Percentiles rank a stretch among this genome's conserved stretches.
Evolutionary conservation across 768 basidiomycete species (phyloP).

Genomic region (Crucibulum laeve): DNA sequence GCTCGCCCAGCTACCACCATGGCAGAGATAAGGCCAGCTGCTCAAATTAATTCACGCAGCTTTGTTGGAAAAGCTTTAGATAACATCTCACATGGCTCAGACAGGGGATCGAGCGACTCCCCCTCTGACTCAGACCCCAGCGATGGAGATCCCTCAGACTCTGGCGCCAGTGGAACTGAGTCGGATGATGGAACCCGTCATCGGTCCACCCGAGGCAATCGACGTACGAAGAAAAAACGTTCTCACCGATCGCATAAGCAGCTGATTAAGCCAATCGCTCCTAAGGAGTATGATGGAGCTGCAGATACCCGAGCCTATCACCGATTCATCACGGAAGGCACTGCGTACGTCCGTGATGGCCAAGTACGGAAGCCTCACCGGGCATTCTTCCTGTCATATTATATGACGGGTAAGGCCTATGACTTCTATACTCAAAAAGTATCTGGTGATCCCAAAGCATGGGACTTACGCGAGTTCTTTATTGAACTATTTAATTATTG

Average conservation of each 20-base stretch:
- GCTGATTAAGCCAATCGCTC: not conserved
- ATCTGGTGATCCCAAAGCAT: slow-evolving; percentile 14
- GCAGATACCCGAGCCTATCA: not conserved
- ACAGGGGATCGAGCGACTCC: not conserved
- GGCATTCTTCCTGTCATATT: slow-evolving; percentile 11
- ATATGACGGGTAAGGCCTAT: slow-evolving; percentile 22
- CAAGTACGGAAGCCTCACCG: not conserved
- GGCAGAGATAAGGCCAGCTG: slow-evolving; percentile 1
- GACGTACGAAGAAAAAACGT: not conserved
- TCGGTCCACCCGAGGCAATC: not conserved
- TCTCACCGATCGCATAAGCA: not conserved
- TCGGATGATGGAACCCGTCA: not conserved
- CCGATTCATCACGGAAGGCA: not conserved
- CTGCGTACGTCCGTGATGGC: not conserved
- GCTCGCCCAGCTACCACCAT: not conserved
- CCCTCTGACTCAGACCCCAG: slow-evolving; percentile 3
- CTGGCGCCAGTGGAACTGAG: not conserved
- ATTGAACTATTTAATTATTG: slow-evolving; percentile 29
- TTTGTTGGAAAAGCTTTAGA: slow-evolving; percentile 5
- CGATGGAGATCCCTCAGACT: not conserved
- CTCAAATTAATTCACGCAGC: slow-evolving; percentile 5
- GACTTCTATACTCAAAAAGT: slow-evolving; percentile 29
- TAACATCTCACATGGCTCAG: not conserved
- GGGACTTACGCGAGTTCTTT: slow-evolving; percentile 24
- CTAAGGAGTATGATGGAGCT: not conserved